Conservation (phyloP, 2,329 filamentous ascomycete species). For the Tolypocladium capitatum region DNA sequence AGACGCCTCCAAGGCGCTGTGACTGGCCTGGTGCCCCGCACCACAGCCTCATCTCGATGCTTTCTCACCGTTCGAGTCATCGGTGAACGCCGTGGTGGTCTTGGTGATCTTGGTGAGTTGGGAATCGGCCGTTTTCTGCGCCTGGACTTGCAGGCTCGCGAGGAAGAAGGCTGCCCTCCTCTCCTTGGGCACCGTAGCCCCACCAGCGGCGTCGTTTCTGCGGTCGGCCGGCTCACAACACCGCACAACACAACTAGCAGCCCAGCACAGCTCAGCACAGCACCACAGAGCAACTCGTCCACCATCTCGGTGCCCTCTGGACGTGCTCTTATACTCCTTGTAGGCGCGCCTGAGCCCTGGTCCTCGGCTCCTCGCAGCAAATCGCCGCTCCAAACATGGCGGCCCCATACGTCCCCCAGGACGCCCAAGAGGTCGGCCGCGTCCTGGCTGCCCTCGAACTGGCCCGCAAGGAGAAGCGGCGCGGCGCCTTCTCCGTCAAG, state of each 20-base stretch:
- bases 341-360: background rate
- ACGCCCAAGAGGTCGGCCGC: slow-evolving; percentile 50
- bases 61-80: background rate
- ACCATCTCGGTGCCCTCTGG: background rate
- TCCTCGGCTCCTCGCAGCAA: background rate
- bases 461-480: slow-evolving; percentile 39
- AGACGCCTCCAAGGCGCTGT: too few relatives aligned
- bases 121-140: background rate
- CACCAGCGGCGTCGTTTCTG: background rate
- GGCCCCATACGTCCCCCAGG: slow-evolving; percentile 54
- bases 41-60: background rate
- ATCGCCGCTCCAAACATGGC: slow-evolving; percentile 11
- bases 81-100: background rate
- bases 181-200: background rate
- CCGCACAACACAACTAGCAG: background rate
- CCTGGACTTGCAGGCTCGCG: background rate
- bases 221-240: too few relatives aligned
- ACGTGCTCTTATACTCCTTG: background rate
- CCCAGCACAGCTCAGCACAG: background rate
- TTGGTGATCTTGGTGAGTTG: too few relatives aligned
- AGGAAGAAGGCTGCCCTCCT: background rate
- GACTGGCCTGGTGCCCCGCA: too few relatives aligned
- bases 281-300: background rate
- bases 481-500: slow-evolving; percentile 56
- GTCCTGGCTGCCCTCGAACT: slow-evolving; percentile 53